Conservation (phyloP, 75 land plant species). For the Selaginella moellendorffii region DNA sequence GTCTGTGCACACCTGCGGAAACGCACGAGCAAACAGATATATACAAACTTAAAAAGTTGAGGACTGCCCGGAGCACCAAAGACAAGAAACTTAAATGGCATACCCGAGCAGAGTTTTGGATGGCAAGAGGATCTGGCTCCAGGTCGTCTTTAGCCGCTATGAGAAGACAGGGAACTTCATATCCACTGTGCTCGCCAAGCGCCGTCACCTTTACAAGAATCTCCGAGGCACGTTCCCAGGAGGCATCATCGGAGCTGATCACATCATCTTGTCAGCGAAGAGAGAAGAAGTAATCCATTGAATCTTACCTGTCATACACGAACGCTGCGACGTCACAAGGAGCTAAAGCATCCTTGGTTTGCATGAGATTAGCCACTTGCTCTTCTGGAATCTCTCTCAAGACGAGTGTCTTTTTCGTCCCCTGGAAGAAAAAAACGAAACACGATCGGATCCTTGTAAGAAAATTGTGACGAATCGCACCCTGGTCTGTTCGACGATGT, state of each 20-base stretch:
- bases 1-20: constrained; percentile 8
- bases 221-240: constrained; percentile 64
- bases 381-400: constrained; percentile 74
- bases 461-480: constrained; percentile 39
- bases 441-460: background rate
- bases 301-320: constrained; percentile 76
- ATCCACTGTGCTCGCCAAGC: constrained; percentile 78
- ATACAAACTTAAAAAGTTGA: too few species aligned
- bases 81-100: too few species aligned
- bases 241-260: constrained; percentile 63
- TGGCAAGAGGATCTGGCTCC: constrained; percentile 50
- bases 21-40: background rate
- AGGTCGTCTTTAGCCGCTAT: constrained; percentile 95
- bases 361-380: constrained; percentile 32
- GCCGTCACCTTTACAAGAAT: constrained; percentile 66
- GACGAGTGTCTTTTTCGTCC: constrained; percentile 52
- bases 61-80: too few species aligned
- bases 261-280: too few species aligned
- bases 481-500: constrained; percentile 50
- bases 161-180: constrained; percentile 90
- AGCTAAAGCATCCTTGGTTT: constrained; percentile 68
- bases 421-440: constrained; percentile 28
- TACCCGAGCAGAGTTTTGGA: constrained; percentile 81
- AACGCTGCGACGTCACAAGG: constrained; percentile 82
- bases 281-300: too few species aligned